Evolutionary conservation across 2,329 filamentous ascomycete genomes (phyloP), one percentile per base, ranked within the genome.

Genomic region (Alternaria brassicicola): DNA sequence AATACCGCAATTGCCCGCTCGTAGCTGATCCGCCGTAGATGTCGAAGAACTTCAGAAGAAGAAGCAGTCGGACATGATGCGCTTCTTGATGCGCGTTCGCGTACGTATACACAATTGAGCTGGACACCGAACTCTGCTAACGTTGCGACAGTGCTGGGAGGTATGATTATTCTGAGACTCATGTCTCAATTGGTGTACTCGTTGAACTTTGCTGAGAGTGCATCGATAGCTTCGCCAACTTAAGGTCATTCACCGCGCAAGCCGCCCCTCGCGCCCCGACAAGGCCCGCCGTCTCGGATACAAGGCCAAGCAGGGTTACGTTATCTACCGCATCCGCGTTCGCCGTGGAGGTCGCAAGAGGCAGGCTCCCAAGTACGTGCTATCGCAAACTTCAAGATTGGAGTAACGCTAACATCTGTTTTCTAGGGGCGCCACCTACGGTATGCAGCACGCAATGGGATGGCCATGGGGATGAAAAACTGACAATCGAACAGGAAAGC

Each of bases 281-380:
- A 99, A 99, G 92, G 95, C 96, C 81, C 95, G 95, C 85, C 95
- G 96, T 84, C 92, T 99, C 76, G 95, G 95, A 78, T 99, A 99
- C 92, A 99, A 99, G 92, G 95, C 96, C 87, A 99, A 99, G 92
- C 95, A 99, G 87, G 95, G 95, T 84, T 99, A 98, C 88, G 95
- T 99, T 81, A 93, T 99, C 90, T 99, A 99, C 90, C 95, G 95
- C 82, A 88, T 96, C 80, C 95, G 95, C 81, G 95, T 99, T 77
- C 91, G 95, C 82, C 93, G 95, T 83, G 95, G 95, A 90, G 95
- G 95, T 79, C 93, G 95, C 88, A 99, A 99, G 93, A 88, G 88
- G 83, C 95, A 94, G 77, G 92, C 88, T 65, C 89, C 90, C 79
- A 97, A 97, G 74, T 77, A 72, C 47, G 75, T 75, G 33, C 53